Evolutionary conservation across 306 rosid species (phyloP).

Genomic region (Quercus agrifolia): DNA sequence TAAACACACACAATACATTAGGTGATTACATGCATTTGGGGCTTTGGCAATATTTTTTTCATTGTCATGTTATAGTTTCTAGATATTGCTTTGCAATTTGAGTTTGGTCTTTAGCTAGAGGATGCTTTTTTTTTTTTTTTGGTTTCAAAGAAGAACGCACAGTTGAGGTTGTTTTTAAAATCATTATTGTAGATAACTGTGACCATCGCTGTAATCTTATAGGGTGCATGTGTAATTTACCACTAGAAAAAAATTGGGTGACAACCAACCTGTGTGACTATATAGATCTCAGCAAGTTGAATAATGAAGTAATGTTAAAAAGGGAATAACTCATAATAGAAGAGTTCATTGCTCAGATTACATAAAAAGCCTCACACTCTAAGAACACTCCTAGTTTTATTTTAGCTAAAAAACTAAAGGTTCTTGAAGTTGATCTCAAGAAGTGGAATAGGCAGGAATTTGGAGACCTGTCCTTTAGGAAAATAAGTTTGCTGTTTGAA

Average conservation of each 20-base stretch:
- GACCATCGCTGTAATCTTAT: too few species aligned
- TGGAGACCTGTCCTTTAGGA: too few species aligned
- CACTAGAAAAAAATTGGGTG: too few species aligned
- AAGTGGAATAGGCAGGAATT: too few species aligned
- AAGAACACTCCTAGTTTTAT: neutral
- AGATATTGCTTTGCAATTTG: neutral
- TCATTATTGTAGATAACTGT: neutral
- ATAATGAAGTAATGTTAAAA: neutral
- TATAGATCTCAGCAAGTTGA: neutral
- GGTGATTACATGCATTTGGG: too few species aligned
- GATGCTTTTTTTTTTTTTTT: neutral
- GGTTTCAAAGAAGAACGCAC: neutral
- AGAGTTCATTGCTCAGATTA: neutral
- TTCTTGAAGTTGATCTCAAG: too few species aligned
- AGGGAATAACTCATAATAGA: neutral
- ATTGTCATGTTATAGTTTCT: neutral
- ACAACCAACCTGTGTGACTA: neutral
- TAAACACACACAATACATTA: too few species aligned
- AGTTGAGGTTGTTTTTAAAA: neutral
- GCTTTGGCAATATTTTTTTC: too few species aligned
- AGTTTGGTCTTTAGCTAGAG: too few species aligned
- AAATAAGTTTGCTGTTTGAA: too few species aligned
- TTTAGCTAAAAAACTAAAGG: too few species aligned
- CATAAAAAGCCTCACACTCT: neutral
- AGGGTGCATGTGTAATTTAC: too few species aligned